Conservation (phyloP, 2,329 filamentous ascomycete species). For the Exophiala dermatitidis region DNA sequence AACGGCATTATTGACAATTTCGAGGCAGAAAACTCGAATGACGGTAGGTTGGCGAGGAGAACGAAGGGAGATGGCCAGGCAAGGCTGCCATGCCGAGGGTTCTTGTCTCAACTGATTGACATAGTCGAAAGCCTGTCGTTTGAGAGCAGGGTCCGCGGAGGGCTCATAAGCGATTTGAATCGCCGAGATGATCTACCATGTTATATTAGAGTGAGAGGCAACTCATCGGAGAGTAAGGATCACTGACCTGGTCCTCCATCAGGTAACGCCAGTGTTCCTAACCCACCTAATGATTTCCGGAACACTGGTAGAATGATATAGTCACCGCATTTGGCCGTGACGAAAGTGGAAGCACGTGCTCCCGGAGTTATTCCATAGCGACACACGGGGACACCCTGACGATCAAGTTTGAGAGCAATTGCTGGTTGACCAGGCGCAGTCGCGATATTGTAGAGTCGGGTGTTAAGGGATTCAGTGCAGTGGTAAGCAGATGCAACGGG, state of each 20-base stretch:
- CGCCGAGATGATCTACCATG: conserved; percentile 42
- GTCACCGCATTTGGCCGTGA: conserved; percentile 27
- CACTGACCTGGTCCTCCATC: conserved; percentile 27
- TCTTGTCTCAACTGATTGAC: conserved; percentile 69
- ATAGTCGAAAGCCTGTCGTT: conserved; percentile 62
- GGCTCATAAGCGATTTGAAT: conserved; percentile 91
- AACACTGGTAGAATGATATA: conserved; percentile 25
- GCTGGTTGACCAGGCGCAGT: too few species aligned
- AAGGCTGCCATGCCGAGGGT: conserved; percentile 82
- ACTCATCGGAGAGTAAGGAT: conserved; percentile 30
- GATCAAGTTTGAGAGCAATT: not conserved
- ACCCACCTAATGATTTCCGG: conserved; percentile 23
- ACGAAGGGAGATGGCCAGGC: conserved; percentile 76
- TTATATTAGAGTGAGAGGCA: conserved; percentile 45
- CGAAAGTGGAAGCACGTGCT: conserved; percentile 27
- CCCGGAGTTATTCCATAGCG: conserved; percentile 21
- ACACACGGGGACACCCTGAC: not conserved
- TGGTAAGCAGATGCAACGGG: too few species aligned
- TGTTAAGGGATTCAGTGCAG: too few species aligned
- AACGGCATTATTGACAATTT: conserved; percentile 87
- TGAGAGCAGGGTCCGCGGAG: conserved; percentile 64
- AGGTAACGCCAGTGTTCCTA: conserved; percentile 28
- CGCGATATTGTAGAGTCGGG: too few species aligned
- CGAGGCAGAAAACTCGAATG: conserved; percentile 79
- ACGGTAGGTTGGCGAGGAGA: conserved; percentile 70